A percentile compares a stretch with the other conserved stretches of the same genome.
These are phyloP conservation scores for Kingdonia uniflora DNA, from an alignment of 164 flowering plant genomes.

Conservation along the genomic window DNA sequence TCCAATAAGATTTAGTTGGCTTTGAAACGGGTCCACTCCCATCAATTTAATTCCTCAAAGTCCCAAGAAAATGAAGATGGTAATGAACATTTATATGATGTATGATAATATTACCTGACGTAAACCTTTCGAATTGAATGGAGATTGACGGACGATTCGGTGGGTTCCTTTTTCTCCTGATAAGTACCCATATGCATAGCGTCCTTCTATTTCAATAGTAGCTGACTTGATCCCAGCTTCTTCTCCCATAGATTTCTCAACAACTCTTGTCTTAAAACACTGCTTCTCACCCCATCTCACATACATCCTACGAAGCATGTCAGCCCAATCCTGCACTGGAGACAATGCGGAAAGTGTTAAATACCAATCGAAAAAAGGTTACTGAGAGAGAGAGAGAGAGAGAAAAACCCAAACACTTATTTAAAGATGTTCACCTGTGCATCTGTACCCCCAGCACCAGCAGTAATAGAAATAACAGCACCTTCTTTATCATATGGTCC, in stretches of 20 bases:
- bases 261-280: conserved; percentile 72
- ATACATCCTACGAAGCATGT: conserved; percentile 99
- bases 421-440: conserved; percentile 63
- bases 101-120: conserved; percentile 60
- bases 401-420: not conserved
- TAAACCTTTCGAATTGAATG: conserved; percentile 97
- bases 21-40: no score
- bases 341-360: conserved; percentile 22
- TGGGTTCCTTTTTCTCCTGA: conserved; percentile 99
- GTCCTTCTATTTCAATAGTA: conserved; percentile 81
- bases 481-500: conserved; percentile 98
- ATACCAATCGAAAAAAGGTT: conserved; percentile 1
- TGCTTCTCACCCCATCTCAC: conserved; percentile 98
- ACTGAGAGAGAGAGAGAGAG: not conserved
- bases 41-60: no score
- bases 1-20: no score
- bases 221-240: conserved; percentile 99
- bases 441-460: conserved; percentile 99
- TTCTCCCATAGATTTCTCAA: conserved; percentile 86
- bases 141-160: conserved; percentile 88
- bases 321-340: conserved; percentile 99
- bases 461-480: conserved; percentile 70
- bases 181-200: conserved; percentile 91
- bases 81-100: no score
- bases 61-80: no score